Conservation (phyloP, 2,329 filamentous ascomycete species). For the Bipolaris sorokiniana region DNA sequence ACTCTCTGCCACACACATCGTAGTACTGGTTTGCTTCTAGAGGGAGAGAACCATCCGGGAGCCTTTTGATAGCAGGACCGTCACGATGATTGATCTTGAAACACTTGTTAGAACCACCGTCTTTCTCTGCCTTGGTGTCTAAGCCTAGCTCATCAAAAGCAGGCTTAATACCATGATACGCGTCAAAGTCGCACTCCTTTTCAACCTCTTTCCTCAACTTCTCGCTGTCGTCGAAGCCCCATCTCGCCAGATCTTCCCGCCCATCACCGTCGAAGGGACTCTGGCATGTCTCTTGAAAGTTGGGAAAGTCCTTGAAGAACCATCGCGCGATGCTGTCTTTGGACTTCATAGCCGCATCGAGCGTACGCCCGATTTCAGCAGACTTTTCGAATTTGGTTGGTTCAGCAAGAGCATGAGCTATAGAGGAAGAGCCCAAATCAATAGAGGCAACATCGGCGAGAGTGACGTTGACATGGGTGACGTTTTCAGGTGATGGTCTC, state of each 20-base stretch:
- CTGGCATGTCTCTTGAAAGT: conserved; percentile 10
- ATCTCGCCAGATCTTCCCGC: conserved; percentile 10
- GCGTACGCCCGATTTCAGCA: conserved; percentile 6
- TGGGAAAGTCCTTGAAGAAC: conserved; percentile 17
- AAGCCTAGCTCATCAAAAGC: conserved; percentile 17
- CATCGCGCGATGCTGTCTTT: conserved; percentile 15
- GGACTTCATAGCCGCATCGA: conserved; percentile 13
- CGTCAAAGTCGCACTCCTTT: conserved; percentile 20
- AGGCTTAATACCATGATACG: conserved; percentile 13
- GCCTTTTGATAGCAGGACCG: conserved; percentile 15
- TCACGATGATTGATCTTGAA: conserved; percentile 17
- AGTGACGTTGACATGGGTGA: background rate
- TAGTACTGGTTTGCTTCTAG: conserved; percentile 11
- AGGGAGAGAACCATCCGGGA: conserved; percentile 13
- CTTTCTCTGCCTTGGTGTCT: conserved; percentile 10
- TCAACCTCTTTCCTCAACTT: conserved; percentile 4
- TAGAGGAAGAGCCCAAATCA: background rate
- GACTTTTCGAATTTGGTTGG: conserved; percentile 9
- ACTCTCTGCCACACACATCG: conserved; percentile 17
- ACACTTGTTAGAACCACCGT: conserved; percentile 19
- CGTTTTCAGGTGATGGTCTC: background rate
- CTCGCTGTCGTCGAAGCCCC: conserved; percentile 20
- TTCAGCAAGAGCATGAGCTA: background rate
- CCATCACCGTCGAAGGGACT: conserved; percentile 14
- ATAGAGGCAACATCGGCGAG: background rate